Base-by-base conservation (phyloP, 257 asterid genomes). In the Galeopsis tetrahit region DNA sequence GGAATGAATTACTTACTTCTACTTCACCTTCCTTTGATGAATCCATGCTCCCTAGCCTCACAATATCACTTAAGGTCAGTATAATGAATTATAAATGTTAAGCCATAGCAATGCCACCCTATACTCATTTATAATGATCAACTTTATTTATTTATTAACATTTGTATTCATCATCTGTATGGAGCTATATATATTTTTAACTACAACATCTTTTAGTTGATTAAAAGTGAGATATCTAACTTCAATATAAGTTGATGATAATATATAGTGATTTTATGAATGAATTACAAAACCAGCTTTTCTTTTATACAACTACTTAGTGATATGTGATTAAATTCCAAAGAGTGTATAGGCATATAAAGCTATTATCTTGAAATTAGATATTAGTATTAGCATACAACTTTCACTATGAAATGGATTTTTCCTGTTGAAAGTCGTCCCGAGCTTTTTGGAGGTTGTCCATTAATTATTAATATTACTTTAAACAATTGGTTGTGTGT, bases 391-490 rank as follows among this genome's bases (percentile, higher is more conserved):
- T 33, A 14, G 7, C n/a, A 60, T 75, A 36, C 64, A 31, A 38
- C 6, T 49, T 46, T 48, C 17, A 65, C 51, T 48, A 7, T 38
- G 56, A 52, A 51, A 61, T 38, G n/a, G 39, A 21, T 38, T 49
- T 43, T 17, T 60, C 63, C 35, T 33, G 6, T 32, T 58, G 31
- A 53, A 61, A 61, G 32, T 17, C 76, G 42, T 43, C 49, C 33
- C 7, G 69, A 65, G 55, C 39, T 61, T 48, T 44, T 36, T 11
- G 7, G 38, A 62, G 56, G 58, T 72, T 70, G 68, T 62, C 43
- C n/a, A 10, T 44, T 44, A 44, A 44, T 44, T 60, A 68, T 14
- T 35, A 38, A 39, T 59, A 51, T 9, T 14, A 60, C 51, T 60
- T 9, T 44, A 60, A 15, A 36, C 36, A 13, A 58, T 15, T 46